Evolutionary conservation across 768 basidiomycete species (phyloP).

Genomic region (Trametopsis cervina): DNA sequence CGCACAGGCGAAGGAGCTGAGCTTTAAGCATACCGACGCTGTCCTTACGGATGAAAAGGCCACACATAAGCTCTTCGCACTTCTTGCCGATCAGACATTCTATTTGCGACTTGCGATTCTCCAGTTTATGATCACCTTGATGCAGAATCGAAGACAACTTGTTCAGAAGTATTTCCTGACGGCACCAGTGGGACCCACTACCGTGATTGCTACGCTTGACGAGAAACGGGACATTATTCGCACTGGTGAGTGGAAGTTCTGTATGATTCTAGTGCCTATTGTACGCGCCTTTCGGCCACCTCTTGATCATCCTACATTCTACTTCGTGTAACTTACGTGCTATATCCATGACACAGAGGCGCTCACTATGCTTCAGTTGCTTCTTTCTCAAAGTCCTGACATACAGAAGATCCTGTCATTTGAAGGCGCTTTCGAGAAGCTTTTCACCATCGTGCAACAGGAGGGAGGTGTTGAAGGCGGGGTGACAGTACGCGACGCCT

Average conservation of each 20-base stretch:
- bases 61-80: conserved; percentile 65
- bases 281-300: too few relatives aligned
- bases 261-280: not conserved
- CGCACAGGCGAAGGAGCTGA: conserved; percentile 55
- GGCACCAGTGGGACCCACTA: conserved; percentile 67
- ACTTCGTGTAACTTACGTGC: conserved; percentile 1
- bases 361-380: conserved; percentile 70
- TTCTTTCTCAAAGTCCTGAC: conserved; percentile 83
- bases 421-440: conserved; percentile 92
- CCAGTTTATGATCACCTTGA: conserved; percentile 71
- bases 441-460: conserved; percentile 79
- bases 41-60: conserved; percentile 69
- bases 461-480: conserved; percentile 95
- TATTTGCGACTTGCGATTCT: conserved; percentile 82
- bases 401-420: conserved; percentile 97
- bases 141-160: conserved; percentile 73
- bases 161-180: conserved; percentile 93
- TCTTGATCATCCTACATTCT: not conserved
- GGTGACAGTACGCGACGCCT: conserved; percentile 76
- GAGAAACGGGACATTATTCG: conserved; percentile 86
- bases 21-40: conserved; percentile 75
- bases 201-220: conserved; percentile 68
- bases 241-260: conserved; percentile 66
- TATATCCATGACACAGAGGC: conserved; percentile 48
- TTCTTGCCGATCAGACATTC: conserved; percentile 72